Base-by-base conservation (phyloP, 1,139 yeast species). In the Geotrichum siamense region DNA sequence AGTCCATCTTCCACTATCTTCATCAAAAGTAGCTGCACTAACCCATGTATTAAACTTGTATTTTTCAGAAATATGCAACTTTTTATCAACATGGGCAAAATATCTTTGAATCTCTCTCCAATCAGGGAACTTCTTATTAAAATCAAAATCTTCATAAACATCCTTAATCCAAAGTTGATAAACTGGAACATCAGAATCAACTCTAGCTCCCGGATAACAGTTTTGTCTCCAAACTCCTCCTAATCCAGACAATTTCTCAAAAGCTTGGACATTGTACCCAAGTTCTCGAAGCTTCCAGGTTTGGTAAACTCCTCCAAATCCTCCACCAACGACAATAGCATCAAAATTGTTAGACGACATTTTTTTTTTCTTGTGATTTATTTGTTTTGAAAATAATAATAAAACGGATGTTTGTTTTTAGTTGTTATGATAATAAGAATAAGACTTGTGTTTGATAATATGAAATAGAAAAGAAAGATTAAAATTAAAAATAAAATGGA, bases 211-310 rank as follows among this genome's bases (percentile, higher is more conserved):
- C 3, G 78, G 78, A 51, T 74, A 73, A 3, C 74, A 64, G 53
- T 73, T 73, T 38, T 74, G 73, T 56, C 65, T 69, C 78, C 78
- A 73, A 32, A 76, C 72, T 6, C 78, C 78, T 20, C 78, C 78
- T 48, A 71, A 62, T 43, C 67, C 58, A 41, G 59, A 61, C 48
- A 68, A 73, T 48, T 67, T 67, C 48, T 73, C 78, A 48, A 69
- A 71, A 8, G 70, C 58, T 21, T 51, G 51, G 38, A 49, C 49
- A 54, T 63, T 50, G 63, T 63, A 54, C 63, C 76, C 39, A 58
- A 57, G 39, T 55, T 65, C 28, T 62, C 64, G 51, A 62, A 58
- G 30, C 61, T 58, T 41, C 62, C 62, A 43, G 58, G 56, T 44
- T 61, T 59, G 48, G 59, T 62, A 65, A 48, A 73, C 58, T 5